A percentile compares a stretch with the other conserved stretches of the same genome.
Conservation (phyloP, 371 early-diverging fungal species). For the Circinella umbellata region DNA sequence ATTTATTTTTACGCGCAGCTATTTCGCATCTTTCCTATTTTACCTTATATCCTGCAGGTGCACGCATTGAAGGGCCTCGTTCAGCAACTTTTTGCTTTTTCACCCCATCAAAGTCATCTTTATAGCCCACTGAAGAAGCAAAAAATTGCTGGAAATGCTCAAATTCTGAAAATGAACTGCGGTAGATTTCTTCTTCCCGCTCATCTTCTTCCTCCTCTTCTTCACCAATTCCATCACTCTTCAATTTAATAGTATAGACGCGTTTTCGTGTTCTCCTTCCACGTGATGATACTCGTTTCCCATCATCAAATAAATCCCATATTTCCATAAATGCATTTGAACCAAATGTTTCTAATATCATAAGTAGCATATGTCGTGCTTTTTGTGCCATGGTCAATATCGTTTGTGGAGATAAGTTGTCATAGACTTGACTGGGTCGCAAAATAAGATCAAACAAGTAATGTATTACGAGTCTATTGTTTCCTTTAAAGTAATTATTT, state of each 20-base stretch:
- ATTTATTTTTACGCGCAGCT: neutral
- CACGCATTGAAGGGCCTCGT: neutral
- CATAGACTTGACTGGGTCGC: neutral
- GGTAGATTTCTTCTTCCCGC: neutral
- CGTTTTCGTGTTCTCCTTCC: constrained; percentile 2
- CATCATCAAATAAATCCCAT: neutral
- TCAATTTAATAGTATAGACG: neutral
- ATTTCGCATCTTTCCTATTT: neutral
- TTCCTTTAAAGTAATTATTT: neutral
- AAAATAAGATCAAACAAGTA: constrained; percentile 1
- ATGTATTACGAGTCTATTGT: neutral
- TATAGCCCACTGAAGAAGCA: neutral
- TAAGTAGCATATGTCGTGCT: neutral
- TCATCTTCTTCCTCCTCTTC: neutral
- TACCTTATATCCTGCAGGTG: neutral
- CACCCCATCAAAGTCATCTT: neutral
- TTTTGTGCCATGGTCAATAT: neutral
- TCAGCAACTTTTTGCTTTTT: neutral
- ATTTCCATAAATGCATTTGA: neutral
- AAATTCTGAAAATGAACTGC: neutral
- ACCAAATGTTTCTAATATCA: constrained; percentile 2
- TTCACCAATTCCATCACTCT: neutral
- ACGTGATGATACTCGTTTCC: neutral
- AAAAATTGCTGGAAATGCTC: neutral
- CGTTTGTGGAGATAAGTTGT: neutral